These are phyloP conservation scores for Pseudotsuga menziesii DNA, from an alignment of 75 land plant species.

Conservation along the genomic window DNA sequence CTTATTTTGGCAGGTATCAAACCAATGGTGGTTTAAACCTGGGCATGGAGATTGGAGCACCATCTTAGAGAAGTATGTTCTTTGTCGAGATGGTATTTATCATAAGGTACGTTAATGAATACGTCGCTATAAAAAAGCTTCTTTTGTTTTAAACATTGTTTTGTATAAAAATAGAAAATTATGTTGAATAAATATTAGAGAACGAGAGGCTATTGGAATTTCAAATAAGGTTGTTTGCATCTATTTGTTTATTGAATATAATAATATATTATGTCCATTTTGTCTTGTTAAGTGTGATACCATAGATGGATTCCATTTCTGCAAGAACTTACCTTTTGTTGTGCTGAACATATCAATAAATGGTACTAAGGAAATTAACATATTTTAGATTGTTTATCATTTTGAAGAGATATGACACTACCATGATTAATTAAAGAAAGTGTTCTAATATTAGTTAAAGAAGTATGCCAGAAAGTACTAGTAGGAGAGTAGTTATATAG, in stretches of 20 bases:
- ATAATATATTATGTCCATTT: not conserved
- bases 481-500: not conserved
- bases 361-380: not conserved
- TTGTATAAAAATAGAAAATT: not conserved
- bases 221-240: not conserved
- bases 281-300: not conserved
- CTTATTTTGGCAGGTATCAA: constrained; percentile 64
- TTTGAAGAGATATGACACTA: not conserved
- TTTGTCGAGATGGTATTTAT: constrained; percentile 89
- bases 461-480: not conserved
- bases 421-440: not conserved
- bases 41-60: constrained; percentile 99
- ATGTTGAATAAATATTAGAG: not conserved
- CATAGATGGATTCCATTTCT: not conserved
- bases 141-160: not conserved
- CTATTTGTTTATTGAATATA: not conserved
- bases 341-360: not conserved
- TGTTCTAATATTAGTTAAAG: not conserved
- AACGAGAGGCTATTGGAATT: not conserved
- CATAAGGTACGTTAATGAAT: constrained; percentile 61
- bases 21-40: constrained; percentile 96
- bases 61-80: constrained; percentile 81
- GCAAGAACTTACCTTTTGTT: not conserved
- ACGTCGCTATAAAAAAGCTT: not conserved
- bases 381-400: not conserved